These are phyloP conservation scores for Wickerhamiella parazyma DNA, from an alignment of 805 yeast species.

Conservation along the genomic window DNA sequence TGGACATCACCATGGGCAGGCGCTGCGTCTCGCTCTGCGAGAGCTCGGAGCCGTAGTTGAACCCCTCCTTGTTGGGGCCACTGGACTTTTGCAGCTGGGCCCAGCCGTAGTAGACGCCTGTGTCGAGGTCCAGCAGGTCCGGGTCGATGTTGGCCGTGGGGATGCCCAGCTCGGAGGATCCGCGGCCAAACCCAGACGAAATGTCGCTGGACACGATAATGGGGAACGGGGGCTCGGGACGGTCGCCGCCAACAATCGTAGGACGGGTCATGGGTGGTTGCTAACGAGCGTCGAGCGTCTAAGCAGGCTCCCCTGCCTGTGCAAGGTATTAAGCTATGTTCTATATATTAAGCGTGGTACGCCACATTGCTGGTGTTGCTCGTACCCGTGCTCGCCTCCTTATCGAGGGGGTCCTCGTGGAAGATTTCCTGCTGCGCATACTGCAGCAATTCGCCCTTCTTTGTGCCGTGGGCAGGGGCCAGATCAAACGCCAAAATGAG, in stretches of 20 bases:
- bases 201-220: constrained; percentile 28
- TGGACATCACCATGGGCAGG: constrained; percentile 84
- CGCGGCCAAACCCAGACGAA: constrained; percentile 85
- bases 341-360: background rate
- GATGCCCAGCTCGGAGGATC: constrained; percentile 82
- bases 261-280: constrained; percentile 20
- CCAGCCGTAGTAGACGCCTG: constrained; percentile 91
- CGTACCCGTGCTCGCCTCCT: background rate
- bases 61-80: constrained; percentile 28
- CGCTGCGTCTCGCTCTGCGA: constrained; percentile 29
- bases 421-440: constrained; percentile 5
- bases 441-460: constrained; percentile 18
- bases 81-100: constrained; percentile 27
- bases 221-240: constrained; percentile 27
- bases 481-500: constrained; percentile 56
- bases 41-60: constrained; percentile 49
- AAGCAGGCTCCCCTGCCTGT: no score
- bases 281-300: no score
- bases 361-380: background rate
- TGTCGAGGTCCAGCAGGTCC: constrained; percentile 31
- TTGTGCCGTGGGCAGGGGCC: constrained; percentile 41
- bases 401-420: constrained; percentile 1
- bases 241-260: constrained; percentile 23
- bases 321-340: no score
- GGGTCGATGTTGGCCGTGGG: constrained; percentile 90